These are phyloP conservation scores for Podosphaera fusca DNA, from an alignment of 2,329 filamentous ascomycete species.

Conservation along the genomic window DNA sequence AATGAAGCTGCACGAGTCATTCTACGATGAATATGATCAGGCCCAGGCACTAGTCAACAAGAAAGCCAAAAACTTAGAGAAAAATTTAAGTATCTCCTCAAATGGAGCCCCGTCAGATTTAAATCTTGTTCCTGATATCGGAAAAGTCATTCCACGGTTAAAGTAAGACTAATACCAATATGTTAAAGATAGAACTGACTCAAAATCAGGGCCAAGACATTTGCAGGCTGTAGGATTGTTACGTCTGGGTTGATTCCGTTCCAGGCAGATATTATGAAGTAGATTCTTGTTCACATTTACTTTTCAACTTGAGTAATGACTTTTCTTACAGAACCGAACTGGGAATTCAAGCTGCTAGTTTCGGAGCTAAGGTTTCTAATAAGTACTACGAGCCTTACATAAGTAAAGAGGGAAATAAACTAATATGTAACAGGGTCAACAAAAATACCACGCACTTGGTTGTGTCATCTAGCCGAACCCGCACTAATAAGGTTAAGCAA, in stretches of 20 bases:
- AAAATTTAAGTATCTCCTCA: constrained; percentile 12
- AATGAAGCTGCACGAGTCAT: constrained; percentile 49
- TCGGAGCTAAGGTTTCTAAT: constrained; percentile 45
- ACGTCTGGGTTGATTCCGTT: constrained; percentile 79
- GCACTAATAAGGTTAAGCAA: constrained; percentile 78
- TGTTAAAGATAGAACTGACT: constrained; percentile 7
- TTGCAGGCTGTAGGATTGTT: constrained; percentile 56
- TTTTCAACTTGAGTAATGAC: neutral
- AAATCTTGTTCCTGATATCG: constrained; percentile 58
- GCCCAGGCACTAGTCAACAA: constrained; percentile 15
- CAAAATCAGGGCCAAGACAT: constrained; percentile 28
- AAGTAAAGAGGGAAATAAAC: neutral
- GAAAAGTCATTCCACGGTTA: constrained; percentile 58
- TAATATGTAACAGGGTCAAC: constrained; percentile 23
- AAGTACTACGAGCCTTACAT: constrained; percentile 7
- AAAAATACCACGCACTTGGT: constrained; percentile 51
- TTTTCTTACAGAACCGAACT: constrained; percentile 43
- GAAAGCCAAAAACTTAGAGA: neutral
- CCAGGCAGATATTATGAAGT: constrained; percentile 47
- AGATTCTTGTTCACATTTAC: constrained; percentile 5
- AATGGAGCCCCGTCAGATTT: constrained; percentile 23
- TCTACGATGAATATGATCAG: constrained; percentile 62
- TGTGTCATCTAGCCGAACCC: constrained; percentile 43
- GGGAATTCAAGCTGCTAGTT: constrained; percentile 64
- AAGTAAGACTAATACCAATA: constrained; percentile 27